Evolutionary conservation across 2,329 filamentous ascomycete species (phyloP).

Genomic region (Ophiostoma quercus): DNA sequence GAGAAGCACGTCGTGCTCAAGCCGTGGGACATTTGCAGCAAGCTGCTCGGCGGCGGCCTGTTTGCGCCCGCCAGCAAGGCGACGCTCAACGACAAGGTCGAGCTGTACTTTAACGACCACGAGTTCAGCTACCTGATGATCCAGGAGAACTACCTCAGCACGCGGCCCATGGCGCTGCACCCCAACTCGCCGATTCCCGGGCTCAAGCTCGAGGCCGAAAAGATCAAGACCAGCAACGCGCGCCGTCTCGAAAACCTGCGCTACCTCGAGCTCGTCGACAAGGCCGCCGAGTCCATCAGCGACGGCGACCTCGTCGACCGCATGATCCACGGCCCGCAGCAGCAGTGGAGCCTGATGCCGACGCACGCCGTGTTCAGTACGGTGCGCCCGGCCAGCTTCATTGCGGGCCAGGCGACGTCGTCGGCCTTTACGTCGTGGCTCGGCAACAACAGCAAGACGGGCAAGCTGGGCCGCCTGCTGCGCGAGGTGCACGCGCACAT

Average conservation of each 20-base stretch:
- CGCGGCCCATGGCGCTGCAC: constrained; percentile 64
- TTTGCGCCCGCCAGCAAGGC: constrained; percentile 78
- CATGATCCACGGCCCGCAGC: constrained; percentile 97
- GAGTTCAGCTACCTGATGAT: constrained; percentile 97
- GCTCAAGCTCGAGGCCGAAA: constrained; percentile 52
- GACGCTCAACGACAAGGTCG: constrained; percentile 94
- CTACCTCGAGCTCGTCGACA: constrained; percentile 76
- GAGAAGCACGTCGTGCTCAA: constrained; percentile 96
- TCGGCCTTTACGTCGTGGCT: constrained; percentile 87
- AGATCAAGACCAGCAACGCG: neutral
- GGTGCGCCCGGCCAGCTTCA: constrained; percentile 81
- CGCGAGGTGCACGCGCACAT: constrained; percentile 97
- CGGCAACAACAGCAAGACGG: constrained; percentile 85
- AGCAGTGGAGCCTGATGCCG: constrained; percentile 98
- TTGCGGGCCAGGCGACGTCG: constrained; percentile 69
- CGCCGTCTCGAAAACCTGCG: constrained; percentile 58
- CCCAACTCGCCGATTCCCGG: constrained; percentile 49
- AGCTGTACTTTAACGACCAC: constrained; percentile 98
- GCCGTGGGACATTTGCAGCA: constrained; percentile 95
- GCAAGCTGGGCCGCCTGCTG: constrained; percentile 70
- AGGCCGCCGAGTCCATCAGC: constrained; percentile 91
- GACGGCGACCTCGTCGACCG: constrained; percentile 93
- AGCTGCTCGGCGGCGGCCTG: constrained; percentile 82
- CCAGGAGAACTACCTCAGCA: constrained; percentile 92
- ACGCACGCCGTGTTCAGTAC: constrained; percentile 94